Percentiles rank a stretch among this genome's conserved stretches.
phyloP scores from a whole-genome alignment of 2,329 filamentous ascomycete genomes.

The Stachybotrys chartarum region DNA sequence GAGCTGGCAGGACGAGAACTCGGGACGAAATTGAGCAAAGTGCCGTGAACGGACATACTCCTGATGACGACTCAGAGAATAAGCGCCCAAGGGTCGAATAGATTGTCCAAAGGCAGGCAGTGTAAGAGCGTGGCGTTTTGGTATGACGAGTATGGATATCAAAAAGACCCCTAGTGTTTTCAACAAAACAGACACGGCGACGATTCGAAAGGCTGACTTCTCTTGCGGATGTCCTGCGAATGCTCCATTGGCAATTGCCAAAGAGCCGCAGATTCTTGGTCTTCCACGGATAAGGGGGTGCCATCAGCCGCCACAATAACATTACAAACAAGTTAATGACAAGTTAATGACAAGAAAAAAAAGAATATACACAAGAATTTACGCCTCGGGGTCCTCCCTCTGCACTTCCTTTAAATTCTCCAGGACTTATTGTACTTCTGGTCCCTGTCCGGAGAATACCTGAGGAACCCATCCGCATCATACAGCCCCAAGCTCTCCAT shows the following conservation, averaged over 20 bases:
- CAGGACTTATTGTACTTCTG: conserved; percentile 2
- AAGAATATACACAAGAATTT: not conserved
- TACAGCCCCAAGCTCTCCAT: conserved; percentile 35
- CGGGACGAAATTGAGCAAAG: conserved; percentile 46
- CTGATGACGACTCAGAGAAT: conserved; percentile 31
- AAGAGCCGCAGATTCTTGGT: no score
- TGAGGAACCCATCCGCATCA: conserved; percentile 38
- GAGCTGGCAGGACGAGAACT: conserved; percentile 51
- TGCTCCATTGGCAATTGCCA: no score
- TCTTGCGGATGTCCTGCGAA: no score
- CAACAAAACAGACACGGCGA: not conserved
- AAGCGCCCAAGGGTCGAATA: conserved; percentile 42
- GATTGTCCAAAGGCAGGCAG: not conserved
- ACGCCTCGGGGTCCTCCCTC: not conserved
- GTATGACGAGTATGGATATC: conserved; percentile 2
- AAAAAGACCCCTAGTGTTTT: not conserved
- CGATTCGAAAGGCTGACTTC: no score
- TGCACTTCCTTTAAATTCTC: conserved; percentile 15
- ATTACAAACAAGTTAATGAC: conserved; percentile 1
- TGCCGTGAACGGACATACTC: conserved; percentile 32
- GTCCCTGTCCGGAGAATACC: conserved; percentile 31
- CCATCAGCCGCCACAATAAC: no score
- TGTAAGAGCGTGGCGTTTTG: conserved; percentile 13
- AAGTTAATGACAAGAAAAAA: not conserved
- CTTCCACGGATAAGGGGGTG: no score